These are phyloP conservation scores for Hypericum perforatum DNA, from an alignment of 345 rosid species.

Conservation along the genomic window DNA sequence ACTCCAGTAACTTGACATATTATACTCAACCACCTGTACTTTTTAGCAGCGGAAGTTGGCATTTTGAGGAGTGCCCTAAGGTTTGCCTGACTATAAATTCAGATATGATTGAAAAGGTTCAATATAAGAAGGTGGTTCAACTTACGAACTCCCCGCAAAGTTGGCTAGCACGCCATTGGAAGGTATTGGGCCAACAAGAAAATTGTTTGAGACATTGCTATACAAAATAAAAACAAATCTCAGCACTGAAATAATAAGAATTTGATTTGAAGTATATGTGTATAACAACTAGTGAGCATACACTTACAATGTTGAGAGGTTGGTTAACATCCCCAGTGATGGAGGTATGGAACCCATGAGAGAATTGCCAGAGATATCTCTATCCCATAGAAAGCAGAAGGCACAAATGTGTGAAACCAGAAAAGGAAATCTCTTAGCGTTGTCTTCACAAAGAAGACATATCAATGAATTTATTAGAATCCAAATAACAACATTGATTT, in stretches of 20 bases:
- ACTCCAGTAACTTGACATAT: no score
- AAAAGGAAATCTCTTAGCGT: no score
- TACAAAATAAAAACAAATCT: conserved; percentile 9
- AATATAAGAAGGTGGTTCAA: conserved; percentile 11
- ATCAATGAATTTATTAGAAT: no score
- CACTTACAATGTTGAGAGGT: conserved; percentile 63
- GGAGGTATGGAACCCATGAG: conserved; percentile 68
- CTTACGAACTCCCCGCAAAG: conserved; percentile 66
- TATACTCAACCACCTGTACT: no score
- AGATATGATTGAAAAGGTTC: conserved; percentile 9
- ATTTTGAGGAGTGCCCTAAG: neutral
- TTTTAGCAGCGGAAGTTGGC: neutral
- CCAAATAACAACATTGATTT: no score
- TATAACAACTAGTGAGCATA: conserved; percentile 3
- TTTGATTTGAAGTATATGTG: no score
- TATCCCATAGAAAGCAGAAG: conserved; percentile 10
- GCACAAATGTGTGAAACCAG: no score
- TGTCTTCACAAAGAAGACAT: no score
- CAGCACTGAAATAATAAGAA: no score
- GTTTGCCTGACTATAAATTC: neutral
- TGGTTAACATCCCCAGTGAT: conserved; percentile 58
- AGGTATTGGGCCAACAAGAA: conserved; percentile 77
- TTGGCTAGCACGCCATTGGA: conserved; percentile 52
- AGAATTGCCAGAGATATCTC: conserved; percentile 78
- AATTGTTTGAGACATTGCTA: conserved; percentile 89